Evolutionary conservation across 441 rosid species (phyloP), one percentile per base, ranked within the genome.

Genomic region (Cnidoscolus chayamansa): DNA sequence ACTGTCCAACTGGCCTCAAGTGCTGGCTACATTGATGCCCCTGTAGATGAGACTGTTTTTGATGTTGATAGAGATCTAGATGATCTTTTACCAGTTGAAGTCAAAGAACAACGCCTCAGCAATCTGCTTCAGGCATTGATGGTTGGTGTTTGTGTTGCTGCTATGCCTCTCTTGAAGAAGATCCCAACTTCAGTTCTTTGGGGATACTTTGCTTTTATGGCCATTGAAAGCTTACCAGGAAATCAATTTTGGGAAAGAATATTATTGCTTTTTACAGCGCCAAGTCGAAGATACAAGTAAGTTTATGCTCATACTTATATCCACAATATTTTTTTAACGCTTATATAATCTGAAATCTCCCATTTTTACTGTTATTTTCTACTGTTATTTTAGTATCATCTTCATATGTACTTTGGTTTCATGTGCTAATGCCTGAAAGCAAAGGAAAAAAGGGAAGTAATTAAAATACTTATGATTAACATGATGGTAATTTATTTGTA

Each of bases 181-280:
- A 90, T 90, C 77, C 94, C 94, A 17, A 80, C 92, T 65, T 87
- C 94, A 37, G 94, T 89, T 67, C 90, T 89, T 49, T 89, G 95
- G 95, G 95, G 95, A 45, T 89, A 89, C 81, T 89, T 89, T 82
- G 95, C 95, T 64, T 90, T 85, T 76, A 90, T 90, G 95, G 95
- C 95, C 63, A 88, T 85, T 68, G 95, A 90, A 67, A 90, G 88
- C 81, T 82, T 90, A 84, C 95, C 95, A 2, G 95, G 95, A 63
- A 90, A 90, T 74, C 95, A 90, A 72, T 88, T 86, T 57, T 90
- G 95, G 95, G 95, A 90, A 85, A 85, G 95, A 83, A 86, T 88
- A 76, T 74, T 90, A 72, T 78, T 88, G 83, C 88, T 90, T 66
- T 88, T 90, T 79, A 88, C 92, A 58, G 87, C 89, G 71, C 95